A percentile compares a stretch with the other conserved stretches of the same genome.
Conservation (phyloP, 2,329 filamentous ascomycete species). For the Monosporascus sp. region DNA sequence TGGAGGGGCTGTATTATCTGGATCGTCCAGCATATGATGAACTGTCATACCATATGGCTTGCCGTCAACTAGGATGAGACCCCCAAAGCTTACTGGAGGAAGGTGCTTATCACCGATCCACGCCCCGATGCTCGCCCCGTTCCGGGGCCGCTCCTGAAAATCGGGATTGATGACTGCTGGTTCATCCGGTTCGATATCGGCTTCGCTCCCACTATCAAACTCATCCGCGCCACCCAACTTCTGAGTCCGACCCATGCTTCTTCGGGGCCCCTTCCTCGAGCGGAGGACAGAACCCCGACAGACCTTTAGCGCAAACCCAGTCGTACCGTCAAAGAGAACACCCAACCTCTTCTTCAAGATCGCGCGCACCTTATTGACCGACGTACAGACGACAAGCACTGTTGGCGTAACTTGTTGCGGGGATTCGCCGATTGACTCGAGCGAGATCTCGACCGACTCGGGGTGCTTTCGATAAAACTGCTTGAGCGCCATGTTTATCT, state of each 20-base stretch:
- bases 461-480: slow-evolving; percentile 67
- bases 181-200: slow-evolving; percentile 31
- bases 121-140: slow-evolving; percentile 89
- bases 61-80: slow-evolving; percentile 77
- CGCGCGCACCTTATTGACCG: slow-evolving; percentile 64
- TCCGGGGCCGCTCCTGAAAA: slow-evolving; percentile 72
- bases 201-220: slow-evolving; percentile 21
- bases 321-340: slow-evolving; percentile 56
- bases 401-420: slow-evolving; percentile 63
- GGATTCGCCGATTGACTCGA: slow-evolving; percentile 68
- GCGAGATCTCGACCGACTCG: slow-evolving; percentile 72
- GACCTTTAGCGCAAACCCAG: slow-evolving; percentile 63
- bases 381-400: slow-evolving; percentile 71
- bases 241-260: slow-evolving; percentile 33
- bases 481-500: slow-evolving; percentile 65
- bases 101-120: slow-evolving; percentile 81
- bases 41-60: slow-evolving; percentile 91
- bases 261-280: slow-evolving; percentile 42
- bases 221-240: slow-evolving; percentile 25
- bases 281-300: slow-evolving; percentile 63
- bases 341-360: slow-evolving; percentile 65
- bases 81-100: slow-evolving; percentile 86
- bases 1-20: slow-evolving; percentile 32
- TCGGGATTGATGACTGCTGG: slow-evolving; percentile 58
- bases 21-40: slow-evolving; percentile 87